Evolutionary conservation across 2,329 filamentous ascomycete genomes (phyloP), one percentile per base, ranked within the genome.

Genomic region (Claviceps capensis): DNA sequence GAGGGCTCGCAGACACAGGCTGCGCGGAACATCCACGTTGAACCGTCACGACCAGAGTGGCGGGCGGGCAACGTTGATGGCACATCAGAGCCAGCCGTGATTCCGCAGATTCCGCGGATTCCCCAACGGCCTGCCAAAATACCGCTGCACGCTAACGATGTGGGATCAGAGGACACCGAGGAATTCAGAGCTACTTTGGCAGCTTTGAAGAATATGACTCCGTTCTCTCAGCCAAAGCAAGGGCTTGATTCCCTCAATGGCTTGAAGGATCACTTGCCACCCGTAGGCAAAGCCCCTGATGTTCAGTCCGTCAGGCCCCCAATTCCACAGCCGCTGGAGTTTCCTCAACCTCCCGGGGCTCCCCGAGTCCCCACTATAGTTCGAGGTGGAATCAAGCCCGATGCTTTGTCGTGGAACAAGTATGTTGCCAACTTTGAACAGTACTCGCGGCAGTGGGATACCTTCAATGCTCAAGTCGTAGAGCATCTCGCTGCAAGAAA

Each of bases 41-140:
- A 82, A 58, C 79, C 79, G 0, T 74, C 76, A 2, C 70, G 78
- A 42, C 75, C 75, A 4, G 78, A 82, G 53, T 82, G 79, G 79
- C 69, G 78, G 46, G 69, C 77, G 2, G 77, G 77, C 3, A 67
- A 78, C 52, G 63, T 69, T 3, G 61, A 63, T 3, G 55, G 54
- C 1, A 49, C 58, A 4, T 62, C 64, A 5, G 63, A 64, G 9
- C 57, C 57, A 4, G 57, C 61, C 9, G 54, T 54, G 13, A 9
- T 34, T 34, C 30, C 30, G 30, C 30, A 34, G 30, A 34, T 34
- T 9, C 26, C 26, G 26, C 26, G 26, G 26, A 54, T 59, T 16
- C 53, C 56, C 22, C 42, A 52, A 22, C 55, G 54, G 19, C 52
- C 57, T 14, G 55, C 55, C 6, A 48, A 56, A 37, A 50, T 56